Conservation (phyloP, 2,329 filamentous ascomycete genomes). For the Chaetomium sp. region DNA sequence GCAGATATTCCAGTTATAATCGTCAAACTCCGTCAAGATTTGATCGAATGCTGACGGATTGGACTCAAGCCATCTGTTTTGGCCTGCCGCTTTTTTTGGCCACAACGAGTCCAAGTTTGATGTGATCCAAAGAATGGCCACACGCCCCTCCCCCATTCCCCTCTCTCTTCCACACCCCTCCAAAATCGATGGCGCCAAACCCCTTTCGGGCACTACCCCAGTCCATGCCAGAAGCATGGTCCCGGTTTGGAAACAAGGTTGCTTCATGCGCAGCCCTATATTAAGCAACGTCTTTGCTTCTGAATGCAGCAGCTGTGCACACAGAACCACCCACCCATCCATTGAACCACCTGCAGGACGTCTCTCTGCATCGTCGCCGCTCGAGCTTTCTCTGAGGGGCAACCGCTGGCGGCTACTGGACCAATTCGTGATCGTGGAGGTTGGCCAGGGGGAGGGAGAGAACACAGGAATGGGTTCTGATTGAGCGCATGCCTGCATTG, state of each 20-base stretch:
- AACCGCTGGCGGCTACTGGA: neutral
- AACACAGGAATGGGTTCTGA: too few species aligned
- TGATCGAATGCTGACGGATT: too few species aligned
- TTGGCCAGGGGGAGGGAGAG: too few species aligned
- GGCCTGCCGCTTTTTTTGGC: too few species aligned
- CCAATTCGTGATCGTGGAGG: neutral
- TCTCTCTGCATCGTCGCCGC: neutral
- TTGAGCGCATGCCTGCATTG: neutral
- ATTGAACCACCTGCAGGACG: neutral
- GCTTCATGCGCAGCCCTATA: slow-evolving; percentile 24
- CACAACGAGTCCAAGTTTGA: too few species aligned
- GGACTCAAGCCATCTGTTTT: too few species aligned
- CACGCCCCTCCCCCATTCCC: neutral
- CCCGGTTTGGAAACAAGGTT: slow-evolving; percentile 10
- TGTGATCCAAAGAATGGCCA: neutral
- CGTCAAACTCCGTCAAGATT: too few species aligned
- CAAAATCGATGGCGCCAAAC: slow-evolving; percentile 21
- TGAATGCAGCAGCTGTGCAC: neutral
- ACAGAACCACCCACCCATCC: too few species aligned
- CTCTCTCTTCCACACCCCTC: neutral
- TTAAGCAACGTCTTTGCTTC: slow-evolving; percentile 24
- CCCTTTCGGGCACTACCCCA: slow-evolving; percentile 17
- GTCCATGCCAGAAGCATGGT: slow-evolving; percentile 13
- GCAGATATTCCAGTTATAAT: too few species aligned
- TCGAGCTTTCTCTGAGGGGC: neutral